Evolutionary conservation across 768 basidiomycete species (phyloP), one percentile per base, ranked within the genome.

Genomic region (Bullera alba): DNA sequence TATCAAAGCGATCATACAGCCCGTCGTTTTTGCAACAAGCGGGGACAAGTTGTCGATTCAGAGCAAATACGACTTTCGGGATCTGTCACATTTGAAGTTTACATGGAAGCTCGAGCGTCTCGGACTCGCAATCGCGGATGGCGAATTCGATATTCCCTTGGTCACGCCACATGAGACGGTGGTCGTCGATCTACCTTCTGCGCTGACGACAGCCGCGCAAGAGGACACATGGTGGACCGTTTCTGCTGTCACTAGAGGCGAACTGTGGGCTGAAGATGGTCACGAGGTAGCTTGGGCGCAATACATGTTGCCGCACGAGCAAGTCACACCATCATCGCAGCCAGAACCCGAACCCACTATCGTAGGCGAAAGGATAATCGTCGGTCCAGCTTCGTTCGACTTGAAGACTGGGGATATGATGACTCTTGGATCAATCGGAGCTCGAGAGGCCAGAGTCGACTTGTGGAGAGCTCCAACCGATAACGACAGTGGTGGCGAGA

Each of bases 401-500:
- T 28, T 15, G 21, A 8, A 10, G 16, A 27, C 27, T 6, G 48
- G 48, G 14, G 5, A 27, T 4, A 15, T 50, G 14, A 14, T 50
- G 8, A 25, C 28, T 15, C 38, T 50, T 23, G 39, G 39, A 10
- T 17, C 17, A 12, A 10, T 50, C 38, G 12, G 8, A 21, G 25
- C 28, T 7, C 5, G 22, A 5, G 8, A 16, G 14, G 14, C 25
- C 36, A 27, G 26, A 19, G 21, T 51, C 5, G 50, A 51, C 27
- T 10, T 51, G 19, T 51, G 50, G 50, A 32, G 50, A 17, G 42
- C 50, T 16, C 14, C 36, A 5, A 51, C 42, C 17, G 50, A 51
- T 28, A 51, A 51, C 34, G 50, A 51, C 23, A 23, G n/a, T n/a
- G n/a, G n/a, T n/a, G n/a, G n/a, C n/a, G n/a, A n/a, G n/a, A n/a